These are phyloP conservation scores for Trichoderma orchidacearum DNA, from an alignment of 495 filamentous ascomycete species.

Conservation along the genomic window DNA sequence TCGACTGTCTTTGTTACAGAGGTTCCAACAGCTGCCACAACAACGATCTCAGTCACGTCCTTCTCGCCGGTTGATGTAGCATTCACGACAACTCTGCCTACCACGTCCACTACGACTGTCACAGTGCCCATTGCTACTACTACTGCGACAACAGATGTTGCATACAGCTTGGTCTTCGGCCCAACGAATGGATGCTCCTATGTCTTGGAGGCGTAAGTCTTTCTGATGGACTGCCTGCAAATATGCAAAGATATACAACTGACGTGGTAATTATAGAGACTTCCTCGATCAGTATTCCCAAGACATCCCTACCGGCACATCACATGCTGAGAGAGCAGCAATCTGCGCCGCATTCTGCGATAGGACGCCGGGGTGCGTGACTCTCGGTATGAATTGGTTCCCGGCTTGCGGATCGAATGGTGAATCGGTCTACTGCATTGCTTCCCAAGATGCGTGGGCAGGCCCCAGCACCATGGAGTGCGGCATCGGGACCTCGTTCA, in stretches of 20 bases:
- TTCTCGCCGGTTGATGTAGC: not conserved
- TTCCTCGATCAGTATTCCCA: not conserved
- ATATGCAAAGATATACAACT: not conserved
- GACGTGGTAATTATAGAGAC: not conserved
- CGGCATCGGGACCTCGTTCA: not conserved
- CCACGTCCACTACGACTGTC: not conserved
- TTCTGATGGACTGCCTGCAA: not conserved
- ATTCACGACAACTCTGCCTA: not conserved
- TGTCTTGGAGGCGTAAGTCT: not conserved
- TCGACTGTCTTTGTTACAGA: not conserved
- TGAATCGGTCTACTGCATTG: not conserved
- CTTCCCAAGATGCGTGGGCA: not conserved
- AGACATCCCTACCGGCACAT: not conserved
- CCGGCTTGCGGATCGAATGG: not conserved
- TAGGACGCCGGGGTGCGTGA: not conserved
- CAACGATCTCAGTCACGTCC: not conserved
- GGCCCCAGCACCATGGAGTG: not conserved
- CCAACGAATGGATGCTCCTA: not conserved
- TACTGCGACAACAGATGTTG: not conserved
- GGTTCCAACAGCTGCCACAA: not conserved
- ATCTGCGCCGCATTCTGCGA: not conserved
- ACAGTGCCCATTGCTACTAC: not conserved
- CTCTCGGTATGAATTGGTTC: not conserved
- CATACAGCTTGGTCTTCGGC: not conserved
- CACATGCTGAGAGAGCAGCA: not conserved